Evolutionary conservation across 1,284 basidiomycete species (phyloP), one percentile per base, ranked within the genome.

Genomic region (Sporisorium exsertum): DNA sequence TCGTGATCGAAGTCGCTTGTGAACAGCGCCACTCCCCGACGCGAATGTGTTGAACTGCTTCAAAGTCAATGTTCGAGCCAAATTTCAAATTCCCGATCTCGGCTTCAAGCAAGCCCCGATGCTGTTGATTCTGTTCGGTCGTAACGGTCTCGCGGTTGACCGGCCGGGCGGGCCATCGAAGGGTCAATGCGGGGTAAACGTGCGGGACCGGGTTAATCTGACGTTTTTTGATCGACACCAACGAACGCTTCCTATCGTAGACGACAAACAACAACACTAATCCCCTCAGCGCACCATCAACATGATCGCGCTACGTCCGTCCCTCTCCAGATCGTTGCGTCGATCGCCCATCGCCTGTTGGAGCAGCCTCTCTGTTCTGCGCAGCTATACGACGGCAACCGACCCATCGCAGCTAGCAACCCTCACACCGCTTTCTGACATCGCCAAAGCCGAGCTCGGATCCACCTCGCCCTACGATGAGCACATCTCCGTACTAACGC

Each of bases 401-500:
- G 72, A 67, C 40, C 56, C 66, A 52, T 52, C 54, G 16, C 63
- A 71, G 45, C 63, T 71, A 1, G 67, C 53, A 18, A 70, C 72
- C 7, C 67, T 75, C 26, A 35, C 56, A 1, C 47, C 64, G 2
- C 58, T 75, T 16, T 71, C 68, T 5, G 54, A 47, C 20, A 54
- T 76, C 12, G 58, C 69, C 40, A 53, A 61, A 7, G 27, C 58
- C 16, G 73, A 72, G 37, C 53, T 62, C 13, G 61, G 61, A 2
- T 61, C 64, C 3, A 59, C 46, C 5, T 70, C 64, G 15, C 45
- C 35, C 3, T 65, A 76, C 52, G 68, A 70, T 27, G 56, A 68
- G 45, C 78, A 83, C 60, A 86, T 88, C 32, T 81, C 85, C 42
- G 84, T 85, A 40, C 79, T 89, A 22, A 86, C 86, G 37, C 89